Evolutionary conservation across 2,329 filamentous ascomycete species (phyloP), one percentile per base, ranked within the genome.

Genomic region (Phialophora macrospora): DNA sequence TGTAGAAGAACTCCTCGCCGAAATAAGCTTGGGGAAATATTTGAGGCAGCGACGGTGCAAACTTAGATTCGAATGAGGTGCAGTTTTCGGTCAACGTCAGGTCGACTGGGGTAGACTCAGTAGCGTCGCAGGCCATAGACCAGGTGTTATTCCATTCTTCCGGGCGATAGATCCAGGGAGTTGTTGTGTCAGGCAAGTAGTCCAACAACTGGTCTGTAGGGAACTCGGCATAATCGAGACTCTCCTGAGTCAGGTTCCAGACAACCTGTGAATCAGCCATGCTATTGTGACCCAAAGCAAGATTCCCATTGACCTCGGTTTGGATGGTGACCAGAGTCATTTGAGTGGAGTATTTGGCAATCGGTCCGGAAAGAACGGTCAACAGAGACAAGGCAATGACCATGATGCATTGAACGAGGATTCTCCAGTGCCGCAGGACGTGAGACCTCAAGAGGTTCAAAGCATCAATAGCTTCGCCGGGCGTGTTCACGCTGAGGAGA

Each of bases 111-210:
- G 28, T 61, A 11, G 49, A 55, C 24, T 66, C 51, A 6, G 56
- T 62, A 30, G 62, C 26, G 22, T 51, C 14, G 64, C 66, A 68
- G 20, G 30, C 49, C 64, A 68, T 63, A 11, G 30, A 22, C 66
- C 66, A 68, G 41, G 49, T 66, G 48, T 62, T 66, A 17, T 64
- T 66, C 64, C 64, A 68, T 52, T 68, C 63, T 22, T 56, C 58
- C 6, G 38, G 52, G 14, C 34, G 61, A 55, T 68, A 66, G 26
- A 51, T 34, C 66, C 66, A 68, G 7, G 26, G 24, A n/a, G 48
- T 51, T 5, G 38, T 46, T 3, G 64, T 49, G 38, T 66, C 56
- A 6, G 66, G 66, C 49, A 65, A 22, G 48, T 61, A 68, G 44
- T 68, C 66, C 28, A 64, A 34, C 3, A 68, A 48, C 55, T 66